Evolutionary conservation across 768 basidiomycete genomes (phyloP).

Genomic region (Cubamyces sp.): DNA sequence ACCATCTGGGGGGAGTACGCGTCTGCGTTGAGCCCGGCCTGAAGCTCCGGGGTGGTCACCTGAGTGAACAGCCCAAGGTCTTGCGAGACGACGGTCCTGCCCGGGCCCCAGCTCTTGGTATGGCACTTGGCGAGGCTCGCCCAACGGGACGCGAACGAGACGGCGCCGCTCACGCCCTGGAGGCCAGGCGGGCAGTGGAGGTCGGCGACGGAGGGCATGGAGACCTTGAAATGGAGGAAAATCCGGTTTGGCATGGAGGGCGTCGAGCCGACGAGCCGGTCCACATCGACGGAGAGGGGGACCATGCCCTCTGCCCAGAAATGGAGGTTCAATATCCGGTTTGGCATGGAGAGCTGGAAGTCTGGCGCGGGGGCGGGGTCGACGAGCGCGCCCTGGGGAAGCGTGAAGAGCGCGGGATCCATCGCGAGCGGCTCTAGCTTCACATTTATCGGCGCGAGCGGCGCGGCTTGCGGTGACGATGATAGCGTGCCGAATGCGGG

Average conservation of each 20-base stretch:
- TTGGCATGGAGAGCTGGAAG: constrained; percentile 34
- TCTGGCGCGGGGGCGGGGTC: constrained; percentile 24
- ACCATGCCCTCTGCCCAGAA: constrained; percentile 73
- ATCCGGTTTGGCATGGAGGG: constrained; percentile 44
- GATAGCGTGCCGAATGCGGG: constrained; percentile 14
- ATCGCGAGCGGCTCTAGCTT: constrained; percentile 35
- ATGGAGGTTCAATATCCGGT: constrained; percentile 46
- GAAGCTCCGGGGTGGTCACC: constrained; percentile 35
- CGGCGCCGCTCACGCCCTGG: constrained; percentile 63
- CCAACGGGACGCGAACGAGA: constrained; percentile 61
- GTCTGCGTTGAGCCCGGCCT: constrained; percentile 38
- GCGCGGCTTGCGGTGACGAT: constrained; percentile 20
- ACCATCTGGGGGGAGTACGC: constrained; percentile 45
- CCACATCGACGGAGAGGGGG: constrained; percentile 62
- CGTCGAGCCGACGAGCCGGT: constrained; percentile 48
- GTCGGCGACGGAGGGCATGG: constrained; percentile 59
- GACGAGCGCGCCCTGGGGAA: constrained; percentile 25
- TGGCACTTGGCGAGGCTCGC: constrained; percentile 59
- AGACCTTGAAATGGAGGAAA: constrained; percentile 58
- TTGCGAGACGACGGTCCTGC: constrained; percentile 52
- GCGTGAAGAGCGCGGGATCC: constrained; percentile 31
- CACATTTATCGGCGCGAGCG: constrained; percentile 24
- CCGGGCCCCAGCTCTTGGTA: constrained; percentile 57
- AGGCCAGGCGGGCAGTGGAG: constrained; percentile 55
- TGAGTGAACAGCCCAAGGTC: constrained; percentile 56